phyloP scores from a whole-genome alignment of 1,284 basidiomycete species.

The Ceratobasidium papillatum region DNA sequence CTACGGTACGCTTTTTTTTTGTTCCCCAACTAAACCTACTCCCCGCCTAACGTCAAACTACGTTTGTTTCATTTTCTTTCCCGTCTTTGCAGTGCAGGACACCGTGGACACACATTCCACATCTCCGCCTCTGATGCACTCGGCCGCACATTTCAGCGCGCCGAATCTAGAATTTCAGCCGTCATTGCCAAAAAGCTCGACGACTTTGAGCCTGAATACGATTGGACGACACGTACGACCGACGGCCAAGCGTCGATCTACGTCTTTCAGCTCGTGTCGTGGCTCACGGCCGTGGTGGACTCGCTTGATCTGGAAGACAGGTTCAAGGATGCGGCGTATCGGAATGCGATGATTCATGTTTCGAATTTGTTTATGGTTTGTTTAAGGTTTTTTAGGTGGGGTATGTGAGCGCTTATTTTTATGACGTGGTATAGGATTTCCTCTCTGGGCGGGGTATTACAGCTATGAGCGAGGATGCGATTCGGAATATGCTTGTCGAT shows the following conservation, averaged over 20 bases:
- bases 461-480: slow-evolving; percentile 87
- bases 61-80: neutral
- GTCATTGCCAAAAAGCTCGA: slow-evolving; percentile 94
- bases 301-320: slow-evolving; percentile 84
- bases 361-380: slow-evolving; percentile 84
- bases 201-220: slow-evolving; percentile 91
- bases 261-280: slow-evolving; percentile 93
- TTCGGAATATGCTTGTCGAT: slow-evolving; percentile 83
- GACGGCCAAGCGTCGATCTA: slow-evolving; percentile 88
- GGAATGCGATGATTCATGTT: slow-evolving; percentile 85
- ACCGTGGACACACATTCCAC: slow-evolving; percentile 62
- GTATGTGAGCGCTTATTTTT: slow-evolving; percentile 14
- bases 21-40: neutral
- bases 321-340: slow-evolving; percentile 90
- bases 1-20: slow-evolving; percentile 63
- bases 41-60: neutral
- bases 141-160: slow-evolving; percentile 70
- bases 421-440: slow-evolving; percentile 66
- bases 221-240: slow-evolving; percentile 80
- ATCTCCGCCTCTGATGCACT: slow-evolving; percentile 51
- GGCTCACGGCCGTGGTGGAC: slow-evolving; percentile 96
- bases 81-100: slow-evolving; percentile 71
- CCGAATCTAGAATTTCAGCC: slow-evolving; percentile 80
- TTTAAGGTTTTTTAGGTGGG: slow-evolving; percentile 23
- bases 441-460: slow-evolving; percentile 78